phyloP scores from a whole-genome alignment of 805 yeast genomes.

The Candida cerambycidarum region DNA sequence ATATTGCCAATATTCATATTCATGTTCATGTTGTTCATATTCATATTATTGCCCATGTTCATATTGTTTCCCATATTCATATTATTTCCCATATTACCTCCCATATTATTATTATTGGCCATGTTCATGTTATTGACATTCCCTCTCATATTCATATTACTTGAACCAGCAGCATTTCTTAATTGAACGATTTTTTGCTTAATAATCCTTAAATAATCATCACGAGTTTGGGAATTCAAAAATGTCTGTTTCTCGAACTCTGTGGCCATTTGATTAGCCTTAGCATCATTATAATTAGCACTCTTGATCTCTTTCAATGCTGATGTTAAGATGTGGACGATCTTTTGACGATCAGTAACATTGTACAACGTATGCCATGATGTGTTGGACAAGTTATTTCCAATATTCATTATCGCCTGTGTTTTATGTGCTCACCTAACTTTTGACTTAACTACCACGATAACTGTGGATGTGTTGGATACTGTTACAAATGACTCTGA shows the following conservation, averaged over 20 bases:
- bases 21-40: constrained; percentile 1
- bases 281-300: constrained; percentile 31
- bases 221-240: constrained; percentile 54
- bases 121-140: constrained; percentile 5
- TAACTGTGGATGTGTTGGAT: too few relatives aligned
- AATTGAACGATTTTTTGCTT: constrained; percentile 39
- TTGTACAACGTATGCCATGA: constrained; percentile 29
- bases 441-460: too few relatives aligned
- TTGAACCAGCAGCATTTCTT: constrained; percentile 19
- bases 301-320: constrained; percentile 39
- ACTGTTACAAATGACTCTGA: too few relatives aligned
- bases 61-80: constrained; percentile 1
- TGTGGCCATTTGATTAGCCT: constrained; percentile 52
- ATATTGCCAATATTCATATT: neutral
- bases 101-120: constrained; percentile 18
- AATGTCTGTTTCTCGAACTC: constrained; percentile 70
- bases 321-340: constrained; percentile 36
- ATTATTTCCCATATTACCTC: constrained; percentile 1
- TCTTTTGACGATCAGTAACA: constrained; percentile 38
- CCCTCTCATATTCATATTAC: constrained; percentile 1
- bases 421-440: neutral
- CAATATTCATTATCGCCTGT: constrained; percentile 1
- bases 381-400: neutral
- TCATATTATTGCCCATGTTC: constrained; percentile 5
- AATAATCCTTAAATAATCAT: constrained; percentile 51